Evolutionary conservation across 805 yeast genomes (phyloP).

Genomic region (Saturnispora hagleri): DNA sequence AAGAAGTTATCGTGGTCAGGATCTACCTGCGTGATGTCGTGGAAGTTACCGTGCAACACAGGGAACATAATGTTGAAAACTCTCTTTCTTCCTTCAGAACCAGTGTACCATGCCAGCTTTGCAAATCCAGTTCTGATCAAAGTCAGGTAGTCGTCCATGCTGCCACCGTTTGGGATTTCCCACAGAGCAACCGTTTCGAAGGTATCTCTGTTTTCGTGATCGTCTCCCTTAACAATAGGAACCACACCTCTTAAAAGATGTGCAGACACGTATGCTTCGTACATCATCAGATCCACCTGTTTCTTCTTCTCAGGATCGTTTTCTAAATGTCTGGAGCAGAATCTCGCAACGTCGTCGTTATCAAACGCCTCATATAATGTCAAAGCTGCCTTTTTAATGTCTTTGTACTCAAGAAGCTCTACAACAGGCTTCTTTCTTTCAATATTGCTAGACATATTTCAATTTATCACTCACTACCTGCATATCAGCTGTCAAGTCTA

Average conservation of each 20-base stretch:
- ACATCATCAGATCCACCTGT: slow-evolving; percentile 33
- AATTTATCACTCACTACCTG: not conserved
- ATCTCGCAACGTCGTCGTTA: slow-evolving; percentile 28
- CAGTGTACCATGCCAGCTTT: slow-evolving; percentile 40
- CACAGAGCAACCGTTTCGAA: slow-evolving; percentile 50
- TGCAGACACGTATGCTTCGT: slow-evolving; percentile 42
- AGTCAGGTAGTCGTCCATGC: slow-evolving; percentile 37
- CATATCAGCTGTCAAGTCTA: not conserved
- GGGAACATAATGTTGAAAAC: slow-evolving; percentile 43
- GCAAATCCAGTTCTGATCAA: slow-evolving; percentile 46
- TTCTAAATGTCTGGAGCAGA: slow-evolving; percentile 26
- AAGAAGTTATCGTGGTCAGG: slow-evolving; percentile 22
- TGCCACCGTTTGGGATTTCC: slow-evolving; percentile 38
- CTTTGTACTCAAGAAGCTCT: slow-evolving; percentile 23
- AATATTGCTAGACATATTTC: not conserved
- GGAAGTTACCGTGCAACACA: slow-evolving; percentile 39
- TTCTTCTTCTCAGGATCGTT: slow-evolving; percentile 24
- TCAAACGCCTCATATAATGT: slow-evolving; percentile 29
- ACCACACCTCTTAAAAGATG: slow-evolving; percentile 43
- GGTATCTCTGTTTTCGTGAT: slow-evolving; percentile 21
- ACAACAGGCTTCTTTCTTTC: slow-evolving; percentile 12
- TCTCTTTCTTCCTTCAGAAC: slow-evolving; percentile 39
- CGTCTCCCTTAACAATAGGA: slow-evolving; percentile 39
- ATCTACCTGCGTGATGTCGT: slow-evolving; percentile 36
- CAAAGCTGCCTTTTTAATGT: slow-evolving; percentile 28